Evolutionary conservation across 2,329 filamentous ascomycete species (phyloP), one percentile per base, ranked within the genome.

Genomic region (Zalaria obscura): DNA sequence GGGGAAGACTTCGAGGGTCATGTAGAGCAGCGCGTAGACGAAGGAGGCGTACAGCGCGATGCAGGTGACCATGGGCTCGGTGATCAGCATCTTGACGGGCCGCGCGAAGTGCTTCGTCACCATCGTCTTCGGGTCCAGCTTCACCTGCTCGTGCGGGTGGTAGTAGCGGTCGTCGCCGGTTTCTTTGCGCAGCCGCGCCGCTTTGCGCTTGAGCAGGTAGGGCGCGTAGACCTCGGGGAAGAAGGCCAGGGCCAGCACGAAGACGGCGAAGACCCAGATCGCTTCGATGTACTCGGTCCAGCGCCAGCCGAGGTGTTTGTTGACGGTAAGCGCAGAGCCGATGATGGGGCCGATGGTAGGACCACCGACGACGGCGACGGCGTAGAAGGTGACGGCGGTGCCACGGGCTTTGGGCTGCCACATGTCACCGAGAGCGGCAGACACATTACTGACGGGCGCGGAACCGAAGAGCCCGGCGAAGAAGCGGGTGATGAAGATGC

Each of bases 1-100:
- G 0, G 67, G 67, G 38, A 68, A 69, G 1, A 67, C 58, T 40
- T 68, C 63, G 0, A 72, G 57, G 0, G 60, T 63, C 36, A 70
- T 55, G 48, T 69, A 71, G 11, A 70, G 55, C 3, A 71, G 50
- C 3, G 58, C 59, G 43, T 69, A 72, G 25, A 67, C 60, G 45
- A 69, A 68, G 1, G 64, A 60, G 4, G 62, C 62, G 41, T 67
- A 68, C 9, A 67, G 48, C 2, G 65, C 60, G 27, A 70, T 64
- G 32, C 57, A 60, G 1, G 62, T 57, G 7, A 70, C 61, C 51
- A 70, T 69, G 0, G 68, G 67, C 45, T 71, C 66, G 1, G 62
- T 67, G 10, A 59, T 45, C 3, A 72, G 54, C 65, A 72, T 69
- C 35, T 51, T 49, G 3, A 67, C 38, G 0, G 66, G 64, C 1